phyloP scores from a whole-genome alignment of 768 basidiomycete species.

The Dendrothele bispora region DNA sequence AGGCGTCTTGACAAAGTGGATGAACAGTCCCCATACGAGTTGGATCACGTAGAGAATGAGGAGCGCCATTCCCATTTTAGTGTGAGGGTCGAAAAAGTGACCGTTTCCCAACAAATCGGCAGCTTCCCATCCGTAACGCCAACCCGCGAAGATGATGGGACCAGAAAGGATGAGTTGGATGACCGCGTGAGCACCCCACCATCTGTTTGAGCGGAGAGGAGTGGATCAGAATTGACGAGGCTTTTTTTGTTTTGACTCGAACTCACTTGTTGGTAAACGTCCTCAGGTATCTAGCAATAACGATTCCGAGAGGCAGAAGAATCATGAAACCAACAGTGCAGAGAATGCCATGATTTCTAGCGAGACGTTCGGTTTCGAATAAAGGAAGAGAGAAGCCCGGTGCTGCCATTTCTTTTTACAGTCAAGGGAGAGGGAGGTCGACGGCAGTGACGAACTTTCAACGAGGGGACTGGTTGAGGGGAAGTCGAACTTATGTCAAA shows the following conservation, averaged over 20 bases:
- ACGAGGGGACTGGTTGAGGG: too few species aligned
- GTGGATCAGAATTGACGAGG: not conserved
- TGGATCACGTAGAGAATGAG: constrained; percentile 56
- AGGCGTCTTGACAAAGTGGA: constrained; percentile 53
- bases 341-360: constrained; percentile 50
- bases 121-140: constrained; percentile 40
- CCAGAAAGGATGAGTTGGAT: constrained; percentile 51
- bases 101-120: constrained; percentile 27
- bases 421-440: too few species aligned
- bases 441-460: too few species aligned
- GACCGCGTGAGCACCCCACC: constrained; percentile 50
- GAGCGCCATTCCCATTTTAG: constrained; percentile 53
- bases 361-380: constrained; percentile 37
- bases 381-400: too few species aligned
- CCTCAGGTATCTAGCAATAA: constrained; percentile 54
- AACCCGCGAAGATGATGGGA: constrained; percentile 54
- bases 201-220: constrained; percentile 27
- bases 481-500: too few species aligned
- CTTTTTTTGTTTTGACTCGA: too few species aligned
- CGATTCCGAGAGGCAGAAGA: constrained; percentile 56
- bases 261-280: too few species aligned
- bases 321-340: constrained; percentile 54
- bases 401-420: too few species aligned
- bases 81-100: constrained; percentile 43
- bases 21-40: constrained; percentile 44